A percentile compares a stretch with the other conserved stretches of the same genome.
Conservation (phyloP, 306 rosid genomes). For the Elaeagnus macrophylla region DNA sequence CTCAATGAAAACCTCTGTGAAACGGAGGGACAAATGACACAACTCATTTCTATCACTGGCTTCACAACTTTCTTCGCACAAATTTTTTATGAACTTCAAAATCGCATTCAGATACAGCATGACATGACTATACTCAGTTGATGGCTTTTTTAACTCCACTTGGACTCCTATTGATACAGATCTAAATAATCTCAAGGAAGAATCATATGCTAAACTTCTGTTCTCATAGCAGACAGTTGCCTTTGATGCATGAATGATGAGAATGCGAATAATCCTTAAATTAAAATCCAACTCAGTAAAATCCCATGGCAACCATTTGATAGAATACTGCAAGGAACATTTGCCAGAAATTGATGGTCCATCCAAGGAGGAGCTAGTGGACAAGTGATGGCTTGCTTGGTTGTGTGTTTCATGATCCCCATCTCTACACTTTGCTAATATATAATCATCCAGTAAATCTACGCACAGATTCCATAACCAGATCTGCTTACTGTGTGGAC, state of each 20-base stretch:
- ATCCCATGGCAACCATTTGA: conserved; percentile 81
- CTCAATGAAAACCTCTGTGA: conserved; percentile 44
- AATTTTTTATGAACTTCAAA: conserved; percentile 41
- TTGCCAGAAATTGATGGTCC: conserved; percentile 30
- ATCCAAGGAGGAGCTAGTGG: conserved; percentile 14
- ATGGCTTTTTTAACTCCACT: conserved; percentile 39
- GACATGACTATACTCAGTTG: conserved; percentile 47
- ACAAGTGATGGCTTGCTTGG: conserved; percentile 18
- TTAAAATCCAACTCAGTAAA: conserved; percentile 52
- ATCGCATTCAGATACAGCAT: conserved; percentile 41
- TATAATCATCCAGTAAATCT: conserved; percentile 45
- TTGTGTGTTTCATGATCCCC: conserved; percentile 22
- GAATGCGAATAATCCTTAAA: conserved; percentile 41
- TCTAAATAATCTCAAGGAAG: conserved; percentile 46
- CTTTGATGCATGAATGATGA: conserved; percentile 45
- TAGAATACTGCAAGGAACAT: conserved; percentile 37
- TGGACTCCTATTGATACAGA: conserved; percentile 59
- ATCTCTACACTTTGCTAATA: conserved; percentile 43
- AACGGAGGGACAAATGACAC: conserved; percentile 28
- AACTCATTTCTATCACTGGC: conserved; percentile 32
- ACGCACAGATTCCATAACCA: conserved; percentile 54
- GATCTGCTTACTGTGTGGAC: conserved; percentile 47
- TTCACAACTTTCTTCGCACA: conserved; percentile 39
- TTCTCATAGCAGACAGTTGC: conserved; percentile 32
- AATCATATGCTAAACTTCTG: conserved; percentile 39